These are phyloP conservation scores for Thelephora terrestris DNA, from an alignment of 1,284 basidiomycete species.

Conservation along the genomic window DNA sequence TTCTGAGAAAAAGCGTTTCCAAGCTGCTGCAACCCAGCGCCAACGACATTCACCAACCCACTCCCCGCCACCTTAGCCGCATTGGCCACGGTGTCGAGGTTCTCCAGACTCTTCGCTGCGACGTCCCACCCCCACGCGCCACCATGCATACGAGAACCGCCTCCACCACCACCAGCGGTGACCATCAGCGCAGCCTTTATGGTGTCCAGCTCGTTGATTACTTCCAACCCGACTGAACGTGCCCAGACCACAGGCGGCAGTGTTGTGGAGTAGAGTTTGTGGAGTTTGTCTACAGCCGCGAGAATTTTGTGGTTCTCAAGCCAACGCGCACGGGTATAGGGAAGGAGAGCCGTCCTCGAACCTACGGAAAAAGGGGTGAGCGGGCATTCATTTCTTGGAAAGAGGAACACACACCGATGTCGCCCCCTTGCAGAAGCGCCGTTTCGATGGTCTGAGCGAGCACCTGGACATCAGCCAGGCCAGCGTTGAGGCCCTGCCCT, in stretches of 20 bases:
- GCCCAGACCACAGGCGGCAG: constrained; percentile 72
- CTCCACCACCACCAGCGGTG: constrained; percentile 51
- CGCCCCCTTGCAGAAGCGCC: constrained; percentile 54
- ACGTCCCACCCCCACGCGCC: constrained; percentile 15
- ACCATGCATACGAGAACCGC: constrained; percentile 4
- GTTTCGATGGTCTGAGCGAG: constrained; percentile 54
- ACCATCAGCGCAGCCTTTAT: constrained; percentile 81
- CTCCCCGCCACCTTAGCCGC: constrained; percentile 5
- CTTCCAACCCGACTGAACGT: constrained; percentile 79
- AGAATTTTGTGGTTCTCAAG: constrained; percentile 80
- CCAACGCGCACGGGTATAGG: constrained; percentile 77
- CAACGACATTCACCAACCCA: constrained; percentile 7
- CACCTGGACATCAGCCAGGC: constrained; percentile 76
- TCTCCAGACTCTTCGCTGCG: constrained; percentile 20
- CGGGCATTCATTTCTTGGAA: neutral
- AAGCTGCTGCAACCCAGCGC: constrained; percentile 7
- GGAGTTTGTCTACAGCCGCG: constrained; percentile 78
- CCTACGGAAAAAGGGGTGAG: constrained; percentile 30
- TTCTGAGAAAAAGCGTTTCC: neutral
- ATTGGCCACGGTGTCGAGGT: constrained; percentile 7
- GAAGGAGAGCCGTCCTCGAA: constrained; percentile 64
- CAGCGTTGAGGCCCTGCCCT: constrained; percentile 93
- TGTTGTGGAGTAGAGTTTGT: constrained; percentile 71
- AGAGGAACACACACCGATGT: constrained; percentile 52
- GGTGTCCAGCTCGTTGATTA: constrained; percentile 79